Conservation (phyloP, 108 stramenopile species). For the Halocafeteria seosinensis region DNA sequence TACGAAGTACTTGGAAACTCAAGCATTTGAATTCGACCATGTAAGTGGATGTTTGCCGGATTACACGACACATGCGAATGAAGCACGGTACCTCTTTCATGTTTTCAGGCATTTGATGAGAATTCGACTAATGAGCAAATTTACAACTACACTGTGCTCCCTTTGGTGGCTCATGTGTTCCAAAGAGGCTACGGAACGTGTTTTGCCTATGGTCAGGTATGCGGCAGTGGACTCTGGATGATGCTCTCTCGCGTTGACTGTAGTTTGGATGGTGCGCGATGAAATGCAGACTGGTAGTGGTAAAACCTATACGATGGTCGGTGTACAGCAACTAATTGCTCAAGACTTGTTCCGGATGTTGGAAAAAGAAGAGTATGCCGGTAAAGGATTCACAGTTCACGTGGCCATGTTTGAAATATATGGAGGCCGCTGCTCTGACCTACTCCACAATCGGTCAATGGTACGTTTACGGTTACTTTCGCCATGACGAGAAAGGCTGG, state of each 20-base stretch:
- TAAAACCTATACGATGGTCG: constrained; percentile 84
- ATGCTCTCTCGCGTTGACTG: too few species aligned
- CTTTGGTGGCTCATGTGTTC: constrained; percentile 64
- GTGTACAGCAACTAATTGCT: constrained; percentile 67
- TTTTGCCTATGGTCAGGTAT: constrained; percentile 21
- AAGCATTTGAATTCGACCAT: constrained; percentile 79
- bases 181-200: constrained; percentile 31
- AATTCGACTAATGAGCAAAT: constrained; percentile 49
- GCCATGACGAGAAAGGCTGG: too few species aligned
- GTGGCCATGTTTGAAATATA: constrained; percentile 93
- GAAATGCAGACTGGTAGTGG: constrained; percentile 59
- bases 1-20: constrained; percentile 83
- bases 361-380: constrained; percentile 27
- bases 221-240: constrained; percentile 18
- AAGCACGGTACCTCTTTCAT: too few species aligned
- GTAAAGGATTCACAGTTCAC: constrained; percentile 28
- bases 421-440: constrained; percentile 79
- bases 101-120: constrained; percentile 48
- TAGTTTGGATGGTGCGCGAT: too few species aligned
- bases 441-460: constrained; percentile 76
- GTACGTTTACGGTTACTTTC: too few species aligned
- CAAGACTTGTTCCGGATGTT: constrained; percentile 59
- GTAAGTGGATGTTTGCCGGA: not conserved
- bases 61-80: not conserved
- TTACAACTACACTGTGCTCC: constrained; percentile 58